Conservation (phyloP, 2,329 filamentous ascomycete species). For the Pezicula carpinea region DNA sequence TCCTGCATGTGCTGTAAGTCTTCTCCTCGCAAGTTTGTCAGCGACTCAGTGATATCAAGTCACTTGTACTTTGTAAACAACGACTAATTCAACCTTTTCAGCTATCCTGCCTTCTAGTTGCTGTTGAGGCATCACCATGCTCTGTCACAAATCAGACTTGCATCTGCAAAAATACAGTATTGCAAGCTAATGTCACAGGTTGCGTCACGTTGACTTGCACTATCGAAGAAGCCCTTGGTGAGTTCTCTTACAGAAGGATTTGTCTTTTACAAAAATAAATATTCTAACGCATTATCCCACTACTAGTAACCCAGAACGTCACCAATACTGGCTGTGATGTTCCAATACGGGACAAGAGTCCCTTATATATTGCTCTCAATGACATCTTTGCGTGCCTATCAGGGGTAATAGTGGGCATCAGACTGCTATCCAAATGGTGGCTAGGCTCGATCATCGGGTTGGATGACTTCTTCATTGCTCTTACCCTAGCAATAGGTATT, state of each 20-base stretch:
- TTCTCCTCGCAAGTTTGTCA: background rate
- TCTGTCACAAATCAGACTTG: slow-evolving; percentile 33
- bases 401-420: slow-evolving; percentile 27
- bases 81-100: background rate
- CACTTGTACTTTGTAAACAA: background rate
- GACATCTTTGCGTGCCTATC: slow-evolving; percentile 20
- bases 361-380: background rate
- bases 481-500: slow-evolving; percentile 23
- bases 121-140: slow-evolving; percentile 28
- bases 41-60: background rate
- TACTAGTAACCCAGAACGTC: slow-evolving; percentile 36
- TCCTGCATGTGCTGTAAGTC: slow-evolving; percentile 9
- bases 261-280: slow-evolving; percentile 1
- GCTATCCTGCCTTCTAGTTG: slow-evolving; percentile 14
- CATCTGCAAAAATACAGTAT: slow-evolving; percentile 31
- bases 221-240: slow-evolving; percentile 32
- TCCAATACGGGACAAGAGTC: slow-evolving; percentile 6
- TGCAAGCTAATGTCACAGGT: slow-evolving; percentile 27
- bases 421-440: background rate
- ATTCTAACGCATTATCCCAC: background rate
- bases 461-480: slow-evolving; percentile 33
- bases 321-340: slow-evolving; percentile 34
- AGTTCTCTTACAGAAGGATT: no score
- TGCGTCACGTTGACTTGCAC: slow-evolving; percentile 34
- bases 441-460: slow-evolving; percentile 5